These are phyloP conservation scores for Aspergillus biplanus DNA, from an alignment of 495 filamentous ascomycete species.

Conservation along the genomic window DNA sequence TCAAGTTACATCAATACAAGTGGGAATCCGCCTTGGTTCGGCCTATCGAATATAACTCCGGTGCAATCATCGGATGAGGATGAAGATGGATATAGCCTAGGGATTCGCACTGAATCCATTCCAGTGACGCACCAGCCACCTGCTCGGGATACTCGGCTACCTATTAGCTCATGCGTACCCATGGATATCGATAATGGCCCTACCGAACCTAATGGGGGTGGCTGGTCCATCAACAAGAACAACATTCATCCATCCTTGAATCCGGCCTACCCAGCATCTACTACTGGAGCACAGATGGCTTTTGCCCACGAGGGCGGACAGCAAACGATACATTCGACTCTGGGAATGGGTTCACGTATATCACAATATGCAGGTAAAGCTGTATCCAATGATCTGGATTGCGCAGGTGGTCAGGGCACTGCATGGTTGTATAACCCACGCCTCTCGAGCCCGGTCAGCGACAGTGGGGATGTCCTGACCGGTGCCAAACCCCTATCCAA, in stretches of 20 bases:
- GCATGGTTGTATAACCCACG: conserved; percentile 55
- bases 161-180: conserved; percentile 24
- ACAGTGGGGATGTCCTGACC: conserved; percentile 58
- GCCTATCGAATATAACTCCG: conserved; percentile 41
- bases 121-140: conserved; percentile 6
- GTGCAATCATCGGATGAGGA: conserved; percentile 47
- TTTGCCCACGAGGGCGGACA: background rate
- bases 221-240: no score
- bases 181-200: conserved; percentile 53
- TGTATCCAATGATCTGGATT: background rate
- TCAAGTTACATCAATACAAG: conserved; percentile 21
- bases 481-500: conserved; percentile 35
- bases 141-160: background rate
- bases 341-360: background rate
- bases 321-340: background rate
- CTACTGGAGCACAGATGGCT: background rate
- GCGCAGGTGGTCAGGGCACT: conserved; percentile 31
- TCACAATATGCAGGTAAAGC: background rate
- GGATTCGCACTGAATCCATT: background rate
- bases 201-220: no score
- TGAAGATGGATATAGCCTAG: conserved; percentile 17
- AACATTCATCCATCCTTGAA: background rate
- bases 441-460: conserved; percentile 73
- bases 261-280: background rate
- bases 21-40: conserved; percentile 23